A percentile compares a stretch with the other conserved stretches of the same genome.
Conservation (phyloP, 2,329 filamentous ascomycete species). For the Paecilomyces fulvus region DNA sequence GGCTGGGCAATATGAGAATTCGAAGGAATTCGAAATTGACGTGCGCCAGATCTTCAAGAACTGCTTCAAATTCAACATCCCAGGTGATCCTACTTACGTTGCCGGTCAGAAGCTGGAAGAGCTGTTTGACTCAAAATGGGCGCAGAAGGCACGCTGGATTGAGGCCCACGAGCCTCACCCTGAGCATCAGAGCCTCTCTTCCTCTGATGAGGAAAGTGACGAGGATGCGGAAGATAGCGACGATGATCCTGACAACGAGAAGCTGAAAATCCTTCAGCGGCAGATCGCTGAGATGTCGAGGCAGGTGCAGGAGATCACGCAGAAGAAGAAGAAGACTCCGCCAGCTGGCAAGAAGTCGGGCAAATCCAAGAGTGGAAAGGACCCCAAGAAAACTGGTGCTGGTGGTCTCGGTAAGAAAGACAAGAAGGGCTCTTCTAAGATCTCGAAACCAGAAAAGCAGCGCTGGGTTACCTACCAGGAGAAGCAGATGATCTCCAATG, state of each 20-base stretch:
- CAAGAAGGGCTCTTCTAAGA: slow-evolving; percentile 34
- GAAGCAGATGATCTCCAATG: slow-evolving; percentile 83
- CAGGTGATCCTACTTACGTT: slow-evolving; percentile 62
- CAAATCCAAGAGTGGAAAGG: slow-evolving; percentile 35
- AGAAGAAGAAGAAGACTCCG: slow-evolving; percentile 54
- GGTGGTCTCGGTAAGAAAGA: slow-evolving; percentile 50
- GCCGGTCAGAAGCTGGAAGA: slow-evolving; percentile 66
- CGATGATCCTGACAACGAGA: slow-evolving; percentile 54
- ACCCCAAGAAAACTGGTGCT: slow-evolving; percentile 29
- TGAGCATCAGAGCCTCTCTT: slow-evolving; percentile 56
- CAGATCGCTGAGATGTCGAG: slow-evolving; percentile 68
- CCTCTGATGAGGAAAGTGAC: slow-evolving; percentile 61
- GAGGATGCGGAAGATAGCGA: slow-evolving; percentile 62
- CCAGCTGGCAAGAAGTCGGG: slow-evolving; percentile 44
- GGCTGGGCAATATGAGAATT: slow-evolving; percentile 66
- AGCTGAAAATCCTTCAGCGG: slow-evolving; percentile 58
- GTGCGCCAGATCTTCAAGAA: slow-evolving; percentile 78
- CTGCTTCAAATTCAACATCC: slow-evolving; percentile 86
- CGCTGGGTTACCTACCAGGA: slow-evolving; percentile 66
- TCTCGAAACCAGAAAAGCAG: slow-evolving; percentile 42
- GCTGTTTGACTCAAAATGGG: slow-evolving; percentile 67
- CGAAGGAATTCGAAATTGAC: slow-evolving; percentile 80
- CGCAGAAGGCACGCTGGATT: slow-evolving; percentile 72
- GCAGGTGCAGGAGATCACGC: slow-evolving; percentile 47
- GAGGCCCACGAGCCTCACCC: slow-evolving; percentile 62